phyloP scores from a whole-genome alignment of 768 basidiomycete species.

The Leccinum barrowsii region DNA sequence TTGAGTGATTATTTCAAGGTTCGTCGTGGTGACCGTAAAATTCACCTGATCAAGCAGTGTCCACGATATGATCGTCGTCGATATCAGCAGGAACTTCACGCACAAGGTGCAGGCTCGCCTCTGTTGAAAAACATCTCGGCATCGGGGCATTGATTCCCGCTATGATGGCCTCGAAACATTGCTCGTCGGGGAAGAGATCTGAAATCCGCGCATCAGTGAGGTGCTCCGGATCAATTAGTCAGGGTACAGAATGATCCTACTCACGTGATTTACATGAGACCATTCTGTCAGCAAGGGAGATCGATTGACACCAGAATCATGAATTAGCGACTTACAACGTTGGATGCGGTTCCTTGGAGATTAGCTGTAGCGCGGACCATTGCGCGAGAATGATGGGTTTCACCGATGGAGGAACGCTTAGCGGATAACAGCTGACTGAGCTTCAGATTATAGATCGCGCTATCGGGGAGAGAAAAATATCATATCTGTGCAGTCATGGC shows the following conservation, averaged over 20 bases:
- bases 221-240: not conserved
- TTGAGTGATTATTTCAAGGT: constrained; percentile 45
- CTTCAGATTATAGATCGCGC: too few species aligned
- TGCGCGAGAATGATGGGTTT: not conserved
- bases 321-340: constrained; percentile 36
- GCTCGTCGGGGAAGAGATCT: constrained; percentile 48
- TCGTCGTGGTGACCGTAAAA: constrained; percentile 54
- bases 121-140: constrained; percentile 51
- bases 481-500: too few species aligned
- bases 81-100: not conserved
- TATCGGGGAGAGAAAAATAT: too few species aligned
- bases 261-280: constrained; percentile 58
- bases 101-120: constrained; percentile 28
- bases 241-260: not conserved
- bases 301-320: not conserved
- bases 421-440: not conserved
- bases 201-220: not conserved
- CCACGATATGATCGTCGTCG: not conserved
- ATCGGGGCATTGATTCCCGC: constrained; percentile 42
- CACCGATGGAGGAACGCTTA: not conserved
- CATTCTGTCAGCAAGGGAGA: constrained; percentile 32
- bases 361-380: constrained; percentile 33
- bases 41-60: constrained; percentile 35
- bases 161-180: constrained; percentile 61
- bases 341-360: constrained; percentile 38